These are phyloP conservation scores for Cyanodermella asteris DNA, from an alignment of 2,329 filamentous ascomycete genomes.

Conservation along the genomic window DNA sequence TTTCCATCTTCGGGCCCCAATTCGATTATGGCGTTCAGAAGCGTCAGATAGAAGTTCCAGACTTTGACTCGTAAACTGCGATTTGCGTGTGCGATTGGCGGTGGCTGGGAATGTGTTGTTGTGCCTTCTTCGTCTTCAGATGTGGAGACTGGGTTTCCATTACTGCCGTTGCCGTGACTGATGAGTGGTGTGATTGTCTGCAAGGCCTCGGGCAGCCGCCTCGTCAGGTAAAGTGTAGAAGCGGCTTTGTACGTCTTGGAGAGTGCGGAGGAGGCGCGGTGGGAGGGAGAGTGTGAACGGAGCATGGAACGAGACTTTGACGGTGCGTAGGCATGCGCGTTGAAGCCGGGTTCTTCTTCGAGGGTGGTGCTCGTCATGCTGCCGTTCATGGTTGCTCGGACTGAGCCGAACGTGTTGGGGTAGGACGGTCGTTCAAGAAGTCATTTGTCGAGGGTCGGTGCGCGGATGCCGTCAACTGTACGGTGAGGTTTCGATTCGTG, in stretches of 20 bases:
- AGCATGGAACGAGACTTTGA: too few relatives aligned
- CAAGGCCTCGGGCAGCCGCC: conserved; percentile 72
- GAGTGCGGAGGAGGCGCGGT: conserved; percentile 47
- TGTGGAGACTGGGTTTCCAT: conserved; percentile 17
- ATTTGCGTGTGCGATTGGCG: conserved; percentile 60
- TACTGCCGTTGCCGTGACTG: conserved; percentile 24
- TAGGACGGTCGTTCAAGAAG: too few relatives aligned
- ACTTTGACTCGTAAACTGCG: conserved; percentile 76
- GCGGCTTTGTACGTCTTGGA: conserved; percentile 89
- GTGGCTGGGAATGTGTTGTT: too few relatives aligned
- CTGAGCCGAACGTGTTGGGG: too few relatives aligned
- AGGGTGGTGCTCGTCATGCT: too few relatives aligned
- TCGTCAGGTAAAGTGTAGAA: conserved; percentile 82
- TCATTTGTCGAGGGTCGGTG: too few relatives aligned
- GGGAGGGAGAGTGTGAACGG: conserved; percentile 21
- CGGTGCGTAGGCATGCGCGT: too few relatives aligned
- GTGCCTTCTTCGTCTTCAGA: conserved; percentile 25
- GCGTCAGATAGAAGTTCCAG: conserved; percentile 90
- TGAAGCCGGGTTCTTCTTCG: too few relatives aligned
- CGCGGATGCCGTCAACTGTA: too few relatives aligned
- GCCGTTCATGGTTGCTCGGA: too few relatives aligned
- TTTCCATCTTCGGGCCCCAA: conserved; percentile 80
- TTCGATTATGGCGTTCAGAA: conserved; percentile 77
- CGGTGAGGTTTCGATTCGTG: too few relatives aligned
- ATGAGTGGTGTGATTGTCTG: conserved; percentile 70